Evolutionary conservation across 2,329 filamentous ascomycete species (phyloP), one percentile per base, ranked within the genome.

Genomic region (Ophiostoma ips): DNA sequence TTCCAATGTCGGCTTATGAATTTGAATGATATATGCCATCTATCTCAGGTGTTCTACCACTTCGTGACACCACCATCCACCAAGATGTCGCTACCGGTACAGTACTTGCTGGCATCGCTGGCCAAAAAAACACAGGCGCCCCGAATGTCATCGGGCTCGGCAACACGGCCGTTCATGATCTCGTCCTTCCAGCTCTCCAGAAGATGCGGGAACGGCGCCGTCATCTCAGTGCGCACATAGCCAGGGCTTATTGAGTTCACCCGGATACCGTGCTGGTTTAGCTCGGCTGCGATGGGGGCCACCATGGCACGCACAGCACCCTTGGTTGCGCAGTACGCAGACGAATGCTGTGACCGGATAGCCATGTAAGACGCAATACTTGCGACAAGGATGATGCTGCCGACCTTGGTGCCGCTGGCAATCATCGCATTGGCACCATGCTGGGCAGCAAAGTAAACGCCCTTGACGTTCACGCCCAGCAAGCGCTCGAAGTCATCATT

Each of bases 141-240:
- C 56, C 76, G 72, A 60, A 81, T 81, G 57, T 82, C 77, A 43
- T 71, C 68, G 0, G 77, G 73, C 24, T 64, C 63, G 24, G 75
- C 77, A 31, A 82, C 64, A 18, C 77, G 68, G 2, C 72, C 79
- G 56, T 87, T 70, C 83, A 87, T 87, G 60, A 86, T 87, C 65
- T 85, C 78, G 50, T 70, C 75, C 49, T 81, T 76, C 83, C 84
- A 88, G 50, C 76, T 72, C 47, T 67, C 62, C 49, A 62, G 63
- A 35, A 72, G 64, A 34, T 81, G 79, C 0, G 84, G 83, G 18
- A 77, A 81, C 56, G 84, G 72, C 54, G 79, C 70, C 0, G 86
- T 83, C 84, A 88, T 88, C 1, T 79, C 76, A 2, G 79, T 83
- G 6, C 80, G 66, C 52, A 84, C 82, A 56, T 83, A 80, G 0